phyloP scores from a whole-genome alignment of 192 early-diverging fungal genomes.

The Backusella psychrophila region DNA sequence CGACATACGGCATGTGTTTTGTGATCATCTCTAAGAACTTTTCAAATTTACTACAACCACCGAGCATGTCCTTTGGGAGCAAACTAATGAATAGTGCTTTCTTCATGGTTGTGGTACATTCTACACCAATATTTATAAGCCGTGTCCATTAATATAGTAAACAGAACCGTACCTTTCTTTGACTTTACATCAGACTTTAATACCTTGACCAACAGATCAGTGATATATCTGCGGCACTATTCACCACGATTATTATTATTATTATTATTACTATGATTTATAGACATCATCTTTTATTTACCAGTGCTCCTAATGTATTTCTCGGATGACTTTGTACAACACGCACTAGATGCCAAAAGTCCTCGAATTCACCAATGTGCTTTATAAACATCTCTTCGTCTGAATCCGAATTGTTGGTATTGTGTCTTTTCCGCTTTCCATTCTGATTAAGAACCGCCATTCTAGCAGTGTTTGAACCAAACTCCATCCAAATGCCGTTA shows the following conservation, averaged over 20 bases:
- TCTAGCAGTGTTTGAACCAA: background rate
- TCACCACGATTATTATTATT: background rate
- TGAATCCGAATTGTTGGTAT: background rate
- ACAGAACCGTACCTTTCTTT: background rate
- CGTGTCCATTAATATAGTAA: background rate
- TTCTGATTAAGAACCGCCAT: background rate
- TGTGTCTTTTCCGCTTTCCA: background rate
- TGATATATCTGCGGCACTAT: background rate
- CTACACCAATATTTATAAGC: background rate
- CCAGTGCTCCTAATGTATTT: background rate
- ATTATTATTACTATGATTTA: no score
- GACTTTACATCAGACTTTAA: background rate
- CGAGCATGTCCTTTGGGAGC: background rate
- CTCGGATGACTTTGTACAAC: background rate
- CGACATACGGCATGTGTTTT: background rate
- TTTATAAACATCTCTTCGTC: background rate
- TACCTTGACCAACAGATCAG: background rate
- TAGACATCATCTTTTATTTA: background rate
- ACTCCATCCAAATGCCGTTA: background rate
- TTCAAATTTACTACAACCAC: background rate
- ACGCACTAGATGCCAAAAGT: background rate
- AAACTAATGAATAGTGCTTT: background rate
- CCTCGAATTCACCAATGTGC: background rate
- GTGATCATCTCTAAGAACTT: background rate
- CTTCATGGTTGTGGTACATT: background rate